Evolutionary conservation across 805 yeast species (phyloP), one percentile per base, ranked within the genome.

Genomic region (Brettanomyces naardenensis): DNA sequence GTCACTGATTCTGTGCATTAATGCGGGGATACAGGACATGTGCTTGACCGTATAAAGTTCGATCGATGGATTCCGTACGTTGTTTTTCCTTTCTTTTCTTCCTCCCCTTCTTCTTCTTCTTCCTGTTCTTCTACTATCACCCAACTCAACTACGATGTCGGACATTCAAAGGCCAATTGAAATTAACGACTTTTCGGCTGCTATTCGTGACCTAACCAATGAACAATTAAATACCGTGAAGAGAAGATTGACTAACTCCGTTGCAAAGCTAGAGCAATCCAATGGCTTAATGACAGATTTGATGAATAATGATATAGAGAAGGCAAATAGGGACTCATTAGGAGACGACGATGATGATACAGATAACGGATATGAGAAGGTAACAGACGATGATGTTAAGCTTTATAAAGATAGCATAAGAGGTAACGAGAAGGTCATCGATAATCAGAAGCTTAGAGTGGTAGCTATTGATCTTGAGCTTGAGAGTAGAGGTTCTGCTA

Each of bases 401-500:
- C 49, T 81, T 13, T 80, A 71, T 55, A 52, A 47, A 5, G 80
- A 74, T n/a, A 67, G 79, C 7, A 64, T 78, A 14, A 47, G 51
- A 6, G 89, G 80, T 45, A 81, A 81, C 52, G 56, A 62, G 10
- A 51, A 53, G 3, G 82, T 79, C n/a, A 59, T 79, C 18, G 47
- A 53, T 3, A 78, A 72, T 48, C 80, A 78, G 49, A 41, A 52
- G 9, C 61, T 64, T 28, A 58, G 81, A 41, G 50, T 77, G 3
- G 59, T 56, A 3, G 65, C 66, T 0, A 49, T 79, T 15, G 62
- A 66, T 23, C 51, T 59, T 15, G 85, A 80, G 49, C 57, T 77
- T 19, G 44, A 49, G n/a, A 51, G 54, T 37, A 60, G 85, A 39
- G 72, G 61, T n/a, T 28, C 31, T n/a, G 14, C 7, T 28, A 15